phyloP scores from a whole-genome alignment of 805 yeast species.

The Candida quercuum region DNA sequence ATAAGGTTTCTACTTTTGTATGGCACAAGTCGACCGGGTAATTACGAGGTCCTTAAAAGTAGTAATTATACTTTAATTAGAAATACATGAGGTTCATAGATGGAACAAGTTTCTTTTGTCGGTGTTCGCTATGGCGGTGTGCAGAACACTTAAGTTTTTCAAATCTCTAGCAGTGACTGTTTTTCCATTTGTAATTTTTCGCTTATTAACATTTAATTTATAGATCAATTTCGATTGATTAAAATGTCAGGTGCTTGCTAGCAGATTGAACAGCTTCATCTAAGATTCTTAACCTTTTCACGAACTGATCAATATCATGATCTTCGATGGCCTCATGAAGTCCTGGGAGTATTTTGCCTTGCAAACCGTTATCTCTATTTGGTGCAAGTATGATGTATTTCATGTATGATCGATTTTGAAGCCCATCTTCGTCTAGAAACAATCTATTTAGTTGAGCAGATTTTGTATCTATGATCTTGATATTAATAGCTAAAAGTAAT shows the following conservation, averaged over 20 bases:
- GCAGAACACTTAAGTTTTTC: too few species aligned
- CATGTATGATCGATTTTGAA: slow-evolving; percentile 51
- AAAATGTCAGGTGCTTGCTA: slow-evolving; percentile 4
- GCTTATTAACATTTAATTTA: too few species aligned
- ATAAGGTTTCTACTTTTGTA: too few species aligned
- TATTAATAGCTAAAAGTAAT: slow-evolving; percentile 49
- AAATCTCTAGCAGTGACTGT: too few species aligned
- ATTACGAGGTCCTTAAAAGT: too few species aligned
- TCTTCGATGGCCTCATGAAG: slow-evolving; percentile 49
- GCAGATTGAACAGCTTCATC: slow-evolving; percentile 3
- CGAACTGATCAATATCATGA: slow-evolving; percentile 32
- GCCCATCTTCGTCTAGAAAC: slow-evolving; percentile 43
- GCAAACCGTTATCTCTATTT: slow-evolving; percentile 43
- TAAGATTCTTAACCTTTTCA: slow-evolving; percentile 7
- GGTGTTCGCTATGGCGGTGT: too few species aligned
- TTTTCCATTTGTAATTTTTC: too few species aligned
- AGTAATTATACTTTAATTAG: too few species aligned
- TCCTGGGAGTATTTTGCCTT: slow-evolving; percentile 54
- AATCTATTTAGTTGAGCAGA: slow-evolving; percentile 50
- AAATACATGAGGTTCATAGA: too few species aligned
- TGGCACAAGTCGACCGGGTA: too few species aligned
- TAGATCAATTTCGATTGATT: too few species aligned
- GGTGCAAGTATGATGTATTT: slow-evolving; percentile 63
- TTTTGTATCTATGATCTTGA: slow-evolving; percentile 49
- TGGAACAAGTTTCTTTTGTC: too few species aligned